Evolutionary conservation across 441 rosid species (phyloP).

Genomic region (Erodium texanum): DNA sequence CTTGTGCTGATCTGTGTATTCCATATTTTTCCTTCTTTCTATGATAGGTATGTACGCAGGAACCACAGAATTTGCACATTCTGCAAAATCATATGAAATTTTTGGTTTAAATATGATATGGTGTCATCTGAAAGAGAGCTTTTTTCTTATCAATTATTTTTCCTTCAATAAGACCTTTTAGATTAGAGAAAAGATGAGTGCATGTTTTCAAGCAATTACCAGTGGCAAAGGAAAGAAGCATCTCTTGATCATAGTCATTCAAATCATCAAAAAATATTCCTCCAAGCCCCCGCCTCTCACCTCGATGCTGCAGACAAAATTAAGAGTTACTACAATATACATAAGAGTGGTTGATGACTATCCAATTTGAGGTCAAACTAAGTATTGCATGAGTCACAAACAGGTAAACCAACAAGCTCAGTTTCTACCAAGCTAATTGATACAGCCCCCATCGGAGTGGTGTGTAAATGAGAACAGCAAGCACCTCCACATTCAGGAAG

Average conservation of each 20-base stretch:
- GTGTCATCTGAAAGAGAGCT: not conserved
- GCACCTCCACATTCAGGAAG: not conserved
- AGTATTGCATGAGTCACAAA: not conserved
- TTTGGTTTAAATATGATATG: not conserved
- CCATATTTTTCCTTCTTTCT: constrained; percentile 68
- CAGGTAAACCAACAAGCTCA: not conserved
- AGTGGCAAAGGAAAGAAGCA: constrained; percentile 86
- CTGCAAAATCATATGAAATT: constrained; percentile 31
- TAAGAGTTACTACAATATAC: constrained; percentile 12
- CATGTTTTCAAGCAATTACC: constrained; percentile 38
- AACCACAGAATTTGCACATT: constrained; percentile 83
- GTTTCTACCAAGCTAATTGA: not conserved
- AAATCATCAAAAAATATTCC: constrained; percentile 96
- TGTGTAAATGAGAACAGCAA: not conserved
- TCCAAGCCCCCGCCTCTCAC: constrained; percentile 93
- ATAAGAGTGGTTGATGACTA: not conserved
- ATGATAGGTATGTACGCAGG: constrained; percentile 88
- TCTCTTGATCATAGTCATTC: constrained; percentile 80
- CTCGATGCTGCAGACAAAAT: constrained; percentile 60
- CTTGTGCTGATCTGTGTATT: constrained; percentile 67
- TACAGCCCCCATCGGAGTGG: not conserved
- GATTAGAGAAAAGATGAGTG: not conserved
- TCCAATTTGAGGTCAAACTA: not conserved
- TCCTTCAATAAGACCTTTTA: constrained; percentile 6
- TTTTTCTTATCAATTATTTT: not conserved